A percentile compares a stretch with the other conserved stretches of the same genome.
Evolutionary conservation across 305 asterid genomes (phyloP).

Genomic region (Galium porrigens): DNA sequence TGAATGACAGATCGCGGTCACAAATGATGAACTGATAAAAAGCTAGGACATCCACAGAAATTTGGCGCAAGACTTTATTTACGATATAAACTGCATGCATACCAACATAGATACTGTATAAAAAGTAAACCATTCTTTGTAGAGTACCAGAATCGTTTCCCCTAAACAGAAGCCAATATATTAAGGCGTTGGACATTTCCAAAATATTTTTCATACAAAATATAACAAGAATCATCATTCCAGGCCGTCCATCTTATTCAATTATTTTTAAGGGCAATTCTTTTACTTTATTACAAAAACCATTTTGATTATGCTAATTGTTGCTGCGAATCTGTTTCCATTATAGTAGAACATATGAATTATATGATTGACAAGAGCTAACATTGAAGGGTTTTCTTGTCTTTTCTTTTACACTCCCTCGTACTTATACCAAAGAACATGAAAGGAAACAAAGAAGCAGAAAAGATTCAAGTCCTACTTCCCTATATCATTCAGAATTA

Average conservation of each 20-base stretch:
- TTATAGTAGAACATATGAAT: not conserved
- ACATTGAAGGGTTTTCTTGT: conserved; percentile 2
- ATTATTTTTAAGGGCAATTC: not conserved
- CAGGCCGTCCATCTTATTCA: not conserved
- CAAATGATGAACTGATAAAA: not conserved
- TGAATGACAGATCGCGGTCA: not conserved
- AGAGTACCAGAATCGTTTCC: not conserved
- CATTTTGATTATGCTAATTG: not conserved
- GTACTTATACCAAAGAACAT: not conserved
- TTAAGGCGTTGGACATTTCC: not conserved
- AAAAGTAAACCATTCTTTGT: not conserved
- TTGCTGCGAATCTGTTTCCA: not conserved
- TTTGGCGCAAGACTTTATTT: not conserved
- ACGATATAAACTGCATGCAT: not conserved
- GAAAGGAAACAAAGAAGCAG: not conserved
- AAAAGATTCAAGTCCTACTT: not conserved
- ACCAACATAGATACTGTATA: not conserved
- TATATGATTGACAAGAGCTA: not conserved
- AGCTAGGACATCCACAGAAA: not conserved
- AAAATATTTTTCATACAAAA: not conserved
- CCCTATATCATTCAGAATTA: not conserved
- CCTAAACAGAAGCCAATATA: not conserved
- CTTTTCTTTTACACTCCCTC: not conserved
- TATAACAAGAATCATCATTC: not conserved
- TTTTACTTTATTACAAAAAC: not conserved